Percentiles rank a stretch among this genome's conserved stretches.
Evolutionary conservation across 805 yeast species (phyloP).

Genomic region (Hanseniaspora thailandica): DNA sequence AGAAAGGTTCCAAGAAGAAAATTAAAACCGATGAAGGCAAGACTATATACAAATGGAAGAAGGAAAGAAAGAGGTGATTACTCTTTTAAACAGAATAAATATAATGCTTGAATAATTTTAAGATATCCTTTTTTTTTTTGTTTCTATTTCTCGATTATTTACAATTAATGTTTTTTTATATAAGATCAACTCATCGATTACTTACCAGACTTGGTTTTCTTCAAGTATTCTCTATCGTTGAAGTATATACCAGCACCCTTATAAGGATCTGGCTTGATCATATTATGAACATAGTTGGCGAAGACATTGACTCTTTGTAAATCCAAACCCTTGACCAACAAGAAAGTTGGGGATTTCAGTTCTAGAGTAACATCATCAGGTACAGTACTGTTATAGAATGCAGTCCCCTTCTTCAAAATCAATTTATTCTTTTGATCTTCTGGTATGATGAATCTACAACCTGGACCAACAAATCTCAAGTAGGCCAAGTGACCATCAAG

Average conservation of each 20-base stretch:
- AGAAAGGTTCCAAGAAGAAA: conserved; percentile 78
- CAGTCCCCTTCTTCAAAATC: conserved; percentile 56
- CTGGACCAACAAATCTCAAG: conserved; percentile 87
- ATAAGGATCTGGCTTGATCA: conserved; percentile 95
- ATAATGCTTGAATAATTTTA: no score
- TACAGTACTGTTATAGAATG: conserved; percentile 35
- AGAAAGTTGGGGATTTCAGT: conserved; percentile 74
- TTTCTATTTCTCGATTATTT: neutral
- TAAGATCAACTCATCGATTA: conserved; percentile 28
- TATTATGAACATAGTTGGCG: conserved; percentile 77
- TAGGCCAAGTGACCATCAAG: conserved; percentile 86
- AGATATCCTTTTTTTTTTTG: neutral
- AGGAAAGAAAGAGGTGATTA: conserved; percentile 46
- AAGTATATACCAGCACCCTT: conserved; percentile 96
- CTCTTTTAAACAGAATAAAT: no score
- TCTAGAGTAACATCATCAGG: conserved; percentile 67
- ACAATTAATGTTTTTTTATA: neutral
- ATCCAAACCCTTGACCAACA: conserved; percentile 75
- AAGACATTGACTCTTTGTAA: conserved; percentile 77
- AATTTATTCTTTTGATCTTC: conserved; percentile 64
- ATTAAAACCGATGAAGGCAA: conserved; percentile 54
- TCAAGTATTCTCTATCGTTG: conserved; percentile 77
- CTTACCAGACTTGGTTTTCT: conserved; percentile 90
- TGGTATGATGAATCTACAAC: conserved; percentile 80
- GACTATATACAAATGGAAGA: conserved; percentile 73